phyloP scores from a whole-genome alignment of 306 rosid genomes.

The Rubus parviflorus region DNA sequence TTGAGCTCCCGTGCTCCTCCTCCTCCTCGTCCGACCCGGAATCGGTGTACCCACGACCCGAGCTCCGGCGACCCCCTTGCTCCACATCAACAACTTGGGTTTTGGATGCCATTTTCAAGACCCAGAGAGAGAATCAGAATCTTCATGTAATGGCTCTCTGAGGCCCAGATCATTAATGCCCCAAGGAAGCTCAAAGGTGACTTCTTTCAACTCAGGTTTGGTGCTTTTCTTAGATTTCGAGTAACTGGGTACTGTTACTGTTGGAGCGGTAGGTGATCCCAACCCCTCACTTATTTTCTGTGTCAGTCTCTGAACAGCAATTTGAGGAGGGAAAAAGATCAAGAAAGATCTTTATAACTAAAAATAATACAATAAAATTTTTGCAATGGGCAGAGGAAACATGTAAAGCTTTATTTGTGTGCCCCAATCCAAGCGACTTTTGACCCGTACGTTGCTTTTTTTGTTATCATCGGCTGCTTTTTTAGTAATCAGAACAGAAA shows the following conservation, averaged over 20 bases:
- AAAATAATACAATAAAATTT: neutral
- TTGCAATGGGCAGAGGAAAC: constrained; percentile 8
- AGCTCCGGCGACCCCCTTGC: constrained; percentile 41
- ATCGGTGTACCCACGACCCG: constrained; percentile 13
- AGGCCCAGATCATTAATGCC: constrained; percentile 45
- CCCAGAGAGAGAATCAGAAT: constrained; percentile 48
- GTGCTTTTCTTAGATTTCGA: constrained; percentile 27
- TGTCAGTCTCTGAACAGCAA: constrained; percentile 30
- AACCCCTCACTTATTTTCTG: constrained; percentile 22
- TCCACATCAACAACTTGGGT: constrained; percentile 42
- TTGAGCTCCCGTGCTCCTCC: constrained; percentile 38
- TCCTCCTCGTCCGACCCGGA: neutral
- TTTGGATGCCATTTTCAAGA: constrained; percentile 45
- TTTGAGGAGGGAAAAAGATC: constrained; percentile 26
- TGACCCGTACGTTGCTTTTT: neutral
- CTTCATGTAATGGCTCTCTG: constrained; percentile 56
- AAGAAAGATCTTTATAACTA: constrained; percentile 10
- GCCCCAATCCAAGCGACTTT: neutral
- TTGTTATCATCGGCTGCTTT: neutral
- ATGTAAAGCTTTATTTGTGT: constrained; percentile 11
- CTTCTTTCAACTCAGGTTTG: constrained; percentile 22
- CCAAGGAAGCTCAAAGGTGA: constrained; percentile 39
- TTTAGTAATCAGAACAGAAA: neutral
- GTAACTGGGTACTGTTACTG: constrained; percentile 26
- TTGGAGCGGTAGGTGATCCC: constrained; percentile 38